Evolutionary conservation across 148 eudicot species (phyloP).

Genomic region (Gaultheria prostrata): DNA sequence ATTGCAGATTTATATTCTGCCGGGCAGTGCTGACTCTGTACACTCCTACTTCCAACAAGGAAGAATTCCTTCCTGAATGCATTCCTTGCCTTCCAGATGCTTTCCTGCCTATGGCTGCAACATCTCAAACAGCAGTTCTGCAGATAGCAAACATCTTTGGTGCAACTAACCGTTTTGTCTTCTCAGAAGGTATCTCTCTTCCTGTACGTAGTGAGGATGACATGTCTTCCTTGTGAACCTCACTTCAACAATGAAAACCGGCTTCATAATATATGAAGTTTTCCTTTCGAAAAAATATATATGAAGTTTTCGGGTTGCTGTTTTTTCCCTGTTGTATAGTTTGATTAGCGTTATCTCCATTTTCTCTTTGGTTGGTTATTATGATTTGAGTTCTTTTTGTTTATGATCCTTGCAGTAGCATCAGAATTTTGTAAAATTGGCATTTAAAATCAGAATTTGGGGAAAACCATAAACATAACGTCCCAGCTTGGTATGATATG

Average conservation of each 20-base stretch:
- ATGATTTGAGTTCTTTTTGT: neutral
- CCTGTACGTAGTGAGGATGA: slow-evolving; percentile 18
- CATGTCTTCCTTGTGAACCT: slow-evolving; percentile 12
- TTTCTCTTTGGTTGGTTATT: neutral
- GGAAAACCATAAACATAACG: neutral
- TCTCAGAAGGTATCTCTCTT: slow-evolving; percentile 37
- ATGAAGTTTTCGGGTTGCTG: neutral
- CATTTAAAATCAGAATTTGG: neutral
- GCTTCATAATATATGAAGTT: neutral
- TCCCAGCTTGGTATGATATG: neutral
- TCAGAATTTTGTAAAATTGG: neutral
- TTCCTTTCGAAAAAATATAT: too few relatives aligned
- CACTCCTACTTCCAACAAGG: slow-evolving; percentile 47
- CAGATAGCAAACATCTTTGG: slow-evolving; percentile 55
- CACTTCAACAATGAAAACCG: neutral
- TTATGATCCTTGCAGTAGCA: neutral
- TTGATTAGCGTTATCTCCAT: neutral
- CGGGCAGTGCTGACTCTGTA: slow-evolving; percentile 62
- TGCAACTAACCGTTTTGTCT: slow-evolving; percentile 45
- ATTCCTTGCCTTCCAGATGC: slow-evolving; percentile 68
- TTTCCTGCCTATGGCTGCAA: slow-evolving; percentile 45
- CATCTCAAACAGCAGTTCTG: slow-evolving; percentile 46
- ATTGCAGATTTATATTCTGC: slow-evolving; percentile 75
- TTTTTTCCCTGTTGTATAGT: slow-evolving; percentile 1
- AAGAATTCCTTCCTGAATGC: slow-evolving; percentile 68